A percentile compares a stretch with the other conserved stretches of the same genome.
Conservation (phyloP, 2,329 filamentous ascomycete genomes). For the Xylariaceae sp. region DNA sequence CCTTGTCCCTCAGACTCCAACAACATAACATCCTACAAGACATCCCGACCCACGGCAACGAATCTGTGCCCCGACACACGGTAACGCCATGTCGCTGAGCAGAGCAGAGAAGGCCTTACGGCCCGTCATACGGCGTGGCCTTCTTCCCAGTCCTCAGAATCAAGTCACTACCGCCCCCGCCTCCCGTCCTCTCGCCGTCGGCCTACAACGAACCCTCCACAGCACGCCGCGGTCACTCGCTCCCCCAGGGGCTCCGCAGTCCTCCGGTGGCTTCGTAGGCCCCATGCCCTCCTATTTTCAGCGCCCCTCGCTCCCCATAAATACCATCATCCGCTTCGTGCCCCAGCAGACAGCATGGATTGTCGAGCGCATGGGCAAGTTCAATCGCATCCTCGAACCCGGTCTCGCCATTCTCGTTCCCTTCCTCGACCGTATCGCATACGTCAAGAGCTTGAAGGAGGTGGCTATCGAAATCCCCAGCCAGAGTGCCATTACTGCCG, state of each 20-base stretch:
- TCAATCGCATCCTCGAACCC: slow-evolving; percentile 86
- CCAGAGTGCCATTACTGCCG: slow-evolving; percentile 95
- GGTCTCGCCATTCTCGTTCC: slow-evolving; percentile 85
- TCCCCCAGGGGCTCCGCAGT: slow-evolving; percentile 11
- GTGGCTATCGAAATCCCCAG: slow-evolving; percentile 93
- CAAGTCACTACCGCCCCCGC: slow-evolving; percentile 8
- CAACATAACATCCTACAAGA: not conserved
- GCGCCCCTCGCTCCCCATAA: slow-evolving; percentile 69
- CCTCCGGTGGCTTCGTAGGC: slow-evolving; percentile 29
- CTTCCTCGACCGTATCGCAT: slow-evolving; percentile 91
- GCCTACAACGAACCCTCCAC: slow-evolving; percentile 21
- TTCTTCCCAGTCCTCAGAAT: slow-evolving; percentile 5
- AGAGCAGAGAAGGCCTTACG: slow-evolving; percentile 24
- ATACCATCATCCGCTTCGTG: slow-evolving; percentile 92
- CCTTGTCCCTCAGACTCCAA: not conserved
- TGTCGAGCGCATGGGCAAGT: slow-evolving; percentile 98
- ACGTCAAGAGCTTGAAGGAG: slow-evolving; percentile 97
- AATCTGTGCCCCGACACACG: not conserved
- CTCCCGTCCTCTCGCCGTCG: slow-evolving; percentile 13
- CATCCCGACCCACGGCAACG: not conserved
- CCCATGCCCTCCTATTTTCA: slow-evolving; percentile 71
- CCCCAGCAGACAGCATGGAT: slow-evolving; percentile 99
- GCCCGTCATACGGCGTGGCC: slow-evolving; percentile 22
- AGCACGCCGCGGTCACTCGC: slow-evolving; percentile 19
- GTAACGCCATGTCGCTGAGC: slow-evolving; percentile 25